Percentiles rank a stretch among this genome's conserved stretches.
These are phyloP conservation scores for Nothophaeocryptopus gaeumannii DNA, from an alignment of 2,329 filamentous ascomycete species.

Conservation along the genomic window DNA sequence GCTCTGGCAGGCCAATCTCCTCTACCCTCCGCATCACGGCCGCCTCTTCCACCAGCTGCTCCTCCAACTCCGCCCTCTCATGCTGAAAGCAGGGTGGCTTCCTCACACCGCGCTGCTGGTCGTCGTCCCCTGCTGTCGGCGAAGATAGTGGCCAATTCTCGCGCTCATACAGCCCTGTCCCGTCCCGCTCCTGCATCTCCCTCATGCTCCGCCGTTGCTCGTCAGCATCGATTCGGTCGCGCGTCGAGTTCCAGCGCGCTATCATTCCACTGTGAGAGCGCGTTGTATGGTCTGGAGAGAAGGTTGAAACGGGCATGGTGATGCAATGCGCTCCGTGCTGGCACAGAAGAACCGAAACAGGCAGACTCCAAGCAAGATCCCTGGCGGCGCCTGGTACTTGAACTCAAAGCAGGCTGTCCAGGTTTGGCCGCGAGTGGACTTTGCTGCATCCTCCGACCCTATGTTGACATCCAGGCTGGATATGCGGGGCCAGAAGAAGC, in stretches of 20 bases:
- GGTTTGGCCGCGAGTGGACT: too few species aligned
- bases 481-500: too few species aligned
- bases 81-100: not conserved
- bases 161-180: conserved; percentile 28
- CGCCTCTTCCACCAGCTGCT: conserved; percentile 19
- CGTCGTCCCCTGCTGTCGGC: conserved; percentile 1
- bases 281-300: conserved; percentile 22
- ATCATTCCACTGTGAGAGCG: conserved; percentile 23
- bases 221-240: conserved; percentile 30
- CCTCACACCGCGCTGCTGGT: conserved; percentile 2
- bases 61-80: conserved; percentile 17
- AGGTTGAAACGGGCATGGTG: conserved; percentile 32
- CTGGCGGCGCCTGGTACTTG: too few species aligned
- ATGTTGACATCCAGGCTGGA: too few species aligned
- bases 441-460: too few species aligned
- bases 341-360: conserved; percentile 13
- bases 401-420: too few species aligned
- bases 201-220: conserved; percentile 27
- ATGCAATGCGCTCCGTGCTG: conserved; percentile 21
- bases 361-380: conserved; percentile 20
- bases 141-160: conserved; percentile 30
- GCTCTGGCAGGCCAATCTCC: conserved; percentile 21
- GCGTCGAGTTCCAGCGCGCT: conserved; percentile 28
- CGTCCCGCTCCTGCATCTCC: conserved; percentile 31
- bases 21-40: conserved; percentile 24